phyloP scores from a whole-genome alignment of 805 yeast genomes.

The Lachancea meyersii region DNA sequence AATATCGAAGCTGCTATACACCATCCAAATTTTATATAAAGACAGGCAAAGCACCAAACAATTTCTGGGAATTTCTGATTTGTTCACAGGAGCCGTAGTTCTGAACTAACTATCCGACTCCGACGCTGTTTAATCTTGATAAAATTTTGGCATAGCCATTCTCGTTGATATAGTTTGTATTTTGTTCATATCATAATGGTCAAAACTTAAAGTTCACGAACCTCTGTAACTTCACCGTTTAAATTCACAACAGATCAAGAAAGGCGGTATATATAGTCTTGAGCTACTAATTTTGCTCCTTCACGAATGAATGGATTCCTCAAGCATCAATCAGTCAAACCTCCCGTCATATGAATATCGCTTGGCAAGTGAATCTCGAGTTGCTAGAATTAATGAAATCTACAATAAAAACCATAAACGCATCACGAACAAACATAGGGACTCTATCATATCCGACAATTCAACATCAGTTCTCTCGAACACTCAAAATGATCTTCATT shows the following conservation, averaged over 20 bases:
- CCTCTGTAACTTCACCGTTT: too few relatives aligned
- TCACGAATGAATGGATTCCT: slow-evolving; percentile 14
- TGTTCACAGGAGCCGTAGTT: too few relatives aligned
- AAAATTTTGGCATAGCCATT: too few relatives aligned
- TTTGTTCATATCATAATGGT: too few relatives aligned
- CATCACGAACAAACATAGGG: slow-evolving; percentile 10
- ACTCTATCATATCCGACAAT: slow-evolving; percentile 21
- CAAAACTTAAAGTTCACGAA: too few relatives aligned
- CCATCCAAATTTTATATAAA: slow-evolving; percentile 1
- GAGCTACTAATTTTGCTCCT: too few relatives aligned
- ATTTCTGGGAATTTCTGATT: neutral
- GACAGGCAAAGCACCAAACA: neutral
- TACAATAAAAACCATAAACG: slow-evolving; percentile 15
- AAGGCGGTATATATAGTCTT: too few relatives aligned
- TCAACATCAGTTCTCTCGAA: slow-evolving; percentile 7
- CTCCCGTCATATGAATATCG: slow-evolving; percentile 17
- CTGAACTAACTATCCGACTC: too few relatives aligned
- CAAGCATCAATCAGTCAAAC: slow-evolving; percentile 6
- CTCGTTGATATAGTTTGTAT: too few relatives aligned
- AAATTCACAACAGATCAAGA: too few relatives aligned
- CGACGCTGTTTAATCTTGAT: too few relatives aligned
- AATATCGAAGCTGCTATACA: slow-evolving; percentile 2
- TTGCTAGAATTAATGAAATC: slow-evolving; percentile 22
- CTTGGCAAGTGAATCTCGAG: slow-evolving; percentile 20
- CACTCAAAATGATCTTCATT: neutral